Evolutionary conservation across 331 rosid species (phyloP), one percentile per base, ranked within the genome.

Genomic region (Saraca asoca): DNA sequence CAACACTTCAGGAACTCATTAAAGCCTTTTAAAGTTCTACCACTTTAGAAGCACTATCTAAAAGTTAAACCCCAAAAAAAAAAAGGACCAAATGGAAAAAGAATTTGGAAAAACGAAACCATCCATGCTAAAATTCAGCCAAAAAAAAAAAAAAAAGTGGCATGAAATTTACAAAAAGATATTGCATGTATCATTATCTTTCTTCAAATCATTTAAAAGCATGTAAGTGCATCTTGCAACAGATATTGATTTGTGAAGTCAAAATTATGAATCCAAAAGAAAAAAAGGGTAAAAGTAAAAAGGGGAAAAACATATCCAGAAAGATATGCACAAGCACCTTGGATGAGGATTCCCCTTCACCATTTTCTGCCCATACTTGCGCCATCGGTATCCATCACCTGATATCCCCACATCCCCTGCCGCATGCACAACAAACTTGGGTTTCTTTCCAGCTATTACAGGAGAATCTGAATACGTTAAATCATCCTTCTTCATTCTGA

Each of bases 281-380:
- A 31, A 12, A 51, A 16, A 11, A 53, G 8, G 35, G 15, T 75
- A 46, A 51, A 7, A 48, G 17, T 53, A 41, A 16, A 56, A 50
- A 24, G 31, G 10, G 50, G 24, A 50, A 64, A 60, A 44, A 43
- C 3, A 56, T 55, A 52, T 16, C 12, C 12, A 12, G 34, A 71
- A 42, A 29, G 48, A 71, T 58, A 16, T 7, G 66, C 76, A 69
- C 10, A 78, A 12, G 62, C 74, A 93, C 98, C 98, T 89, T 33
- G 98, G 98, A 75, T 87, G 91, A 54, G 86, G 85, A 76, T 87
- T 90, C 45, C 98, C 98, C 78, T 93, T 93, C 76, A 93, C 96
- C 98, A 93, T 93, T 83, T 93, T 93, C 79, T 90, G 96, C 56
- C 98, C 98, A 54, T 93, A 93, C 83, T 93, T 93, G 75, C 96